Conservation (phyloP, 331 rosid species). For the Rosa hybrid region DNA sequence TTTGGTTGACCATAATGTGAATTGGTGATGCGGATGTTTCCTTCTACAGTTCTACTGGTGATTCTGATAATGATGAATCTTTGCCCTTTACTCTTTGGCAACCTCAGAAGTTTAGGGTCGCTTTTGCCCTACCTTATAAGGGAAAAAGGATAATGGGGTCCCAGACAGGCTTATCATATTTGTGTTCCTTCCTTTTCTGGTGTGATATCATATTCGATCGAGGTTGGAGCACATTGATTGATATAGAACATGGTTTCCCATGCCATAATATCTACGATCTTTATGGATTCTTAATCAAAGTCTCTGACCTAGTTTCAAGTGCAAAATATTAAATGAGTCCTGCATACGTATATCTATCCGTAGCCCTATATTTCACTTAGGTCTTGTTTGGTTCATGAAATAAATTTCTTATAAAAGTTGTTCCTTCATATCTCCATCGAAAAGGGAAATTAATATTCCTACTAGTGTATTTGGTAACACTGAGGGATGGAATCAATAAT, state of each 20-base stretch:
- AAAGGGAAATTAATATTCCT: no score
- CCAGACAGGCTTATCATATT: neutral
- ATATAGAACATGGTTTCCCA: neutral
- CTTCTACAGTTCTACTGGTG: neutral
- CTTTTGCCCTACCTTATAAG: neutral
- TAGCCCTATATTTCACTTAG: neutral
- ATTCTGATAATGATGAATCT: constrained; percentile 6
- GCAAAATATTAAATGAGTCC: neutral
- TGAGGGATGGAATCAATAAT: no score
- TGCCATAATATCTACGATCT: neutral
- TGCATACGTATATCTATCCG: neutral
- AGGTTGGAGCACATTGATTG: constrained; percentile 4
- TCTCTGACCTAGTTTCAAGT: neutral
- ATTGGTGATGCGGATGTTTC: neutral
- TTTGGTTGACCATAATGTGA: neutral
- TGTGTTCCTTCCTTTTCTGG: neutral
- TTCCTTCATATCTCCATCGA: no score
- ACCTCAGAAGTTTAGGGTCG: constrained; percentile 2
- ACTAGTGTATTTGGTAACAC: no score
- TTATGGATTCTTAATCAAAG: neutral
- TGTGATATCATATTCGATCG: neutral
- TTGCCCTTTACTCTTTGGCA: neutral
- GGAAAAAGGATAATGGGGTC: neutral
- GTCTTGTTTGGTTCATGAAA: no score
- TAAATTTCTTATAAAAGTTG: no score